phyloP scores from a whole-genome alignment of 2,329 filamentous ascomycete species.

The Fusarium avenaceum region DNA sequence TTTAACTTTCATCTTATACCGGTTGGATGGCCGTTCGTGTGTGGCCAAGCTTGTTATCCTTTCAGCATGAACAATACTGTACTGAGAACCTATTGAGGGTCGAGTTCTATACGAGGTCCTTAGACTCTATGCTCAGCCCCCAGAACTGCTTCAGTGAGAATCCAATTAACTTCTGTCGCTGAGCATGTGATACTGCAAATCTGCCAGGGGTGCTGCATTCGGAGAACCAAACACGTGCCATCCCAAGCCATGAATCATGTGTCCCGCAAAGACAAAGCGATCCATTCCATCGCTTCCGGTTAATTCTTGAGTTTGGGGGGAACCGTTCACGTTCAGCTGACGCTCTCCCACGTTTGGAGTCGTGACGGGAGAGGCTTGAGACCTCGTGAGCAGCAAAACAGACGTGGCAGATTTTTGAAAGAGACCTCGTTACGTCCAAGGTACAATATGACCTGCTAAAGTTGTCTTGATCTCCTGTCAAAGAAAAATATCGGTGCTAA shows the following conservation, averaged over 20 bases:
- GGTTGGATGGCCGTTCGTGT: too few relatives aligned
- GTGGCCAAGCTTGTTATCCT: too few relatives aligned
- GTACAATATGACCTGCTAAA: neutral
- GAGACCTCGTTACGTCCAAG: neutral
- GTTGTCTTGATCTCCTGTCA: neutral
- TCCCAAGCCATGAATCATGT: conserved; percentile 37
- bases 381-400: conserved; percentile 6
- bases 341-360: conserved; percentile 2
- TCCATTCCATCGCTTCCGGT: conserved; percentile 27
- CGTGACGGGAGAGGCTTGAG: conserved; percentile 24
- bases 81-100: too few relatives aligned
- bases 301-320: neutral
- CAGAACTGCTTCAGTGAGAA: neutral
- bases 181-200: conserved; percentile 28
- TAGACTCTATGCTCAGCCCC: too few relatives aligned
- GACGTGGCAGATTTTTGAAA: conserved; percentile 6
- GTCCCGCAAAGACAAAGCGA: conserved; percentile 20
- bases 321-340: conserved; percentile 9
- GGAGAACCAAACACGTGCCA: conserved; percentile 31
- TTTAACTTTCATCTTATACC: too few relatives aligned
- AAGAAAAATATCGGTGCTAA: neutral
- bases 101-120: too few relatives aligned
- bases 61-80: too few relatives aligned
- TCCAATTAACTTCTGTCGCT: neutral
- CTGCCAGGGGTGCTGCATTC: conserved; percentile 22